Evolutionary conservation across 805 yeast genomes (phyloP).

Genomic region (Torulaspora quercuum): DNA sequence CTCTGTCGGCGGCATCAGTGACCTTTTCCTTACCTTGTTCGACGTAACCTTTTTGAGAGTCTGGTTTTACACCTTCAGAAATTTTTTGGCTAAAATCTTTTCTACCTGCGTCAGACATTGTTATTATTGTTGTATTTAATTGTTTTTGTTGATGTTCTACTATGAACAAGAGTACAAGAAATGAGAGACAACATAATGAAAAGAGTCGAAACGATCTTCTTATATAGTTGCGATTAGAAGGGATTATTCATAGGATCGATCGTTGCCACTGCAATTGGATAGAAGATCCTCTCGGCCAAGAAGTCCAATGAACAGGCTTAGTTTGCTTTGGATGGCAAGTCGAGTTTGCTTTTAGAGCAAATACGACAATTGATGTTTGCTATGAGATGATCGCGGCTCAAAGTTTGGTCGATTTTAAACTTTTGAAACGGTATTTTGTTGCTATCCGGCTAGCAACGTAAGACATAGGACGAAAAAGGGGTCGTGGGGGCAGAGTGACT

Average conservation of each 20-base stretch:
- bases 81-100: conserved; percentile 69
- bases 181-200: background rate
- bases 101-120: conserved; percentile 60
- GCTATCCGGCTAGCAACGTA: no score
- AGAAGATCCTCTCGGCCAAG: background rate
- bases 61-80: conserved; percentile 65
- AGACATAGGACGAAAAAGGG: no score
- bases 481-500: no score
- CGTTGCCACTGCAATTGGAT: background rate
- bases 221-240: conserved; percentile 7
- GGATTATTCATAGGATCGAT: background rate
- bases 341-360: no score
- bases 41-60: conserved; percentile 57
- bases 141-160: conserved; percentile 13
- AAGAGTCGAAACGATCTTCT: background rate
- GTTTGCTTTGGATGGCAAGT: no score
- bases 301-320: no score
- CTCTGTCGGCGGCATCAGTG: conserved; percentile 64
- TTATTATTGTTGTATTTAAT: conserved; percentile 15
- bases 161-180: background rate
- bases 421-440: no score
- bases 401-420: no score
- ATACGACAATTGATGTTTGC: no score
- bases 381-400: no score
- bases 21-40: conserved; percentile 70